Evolutionary conservation across 495 filamentous ascomycete genomes (phyloP), one percentile per base, ranked within the genome.

Genomic region (Penicillium salamii): DNA sequence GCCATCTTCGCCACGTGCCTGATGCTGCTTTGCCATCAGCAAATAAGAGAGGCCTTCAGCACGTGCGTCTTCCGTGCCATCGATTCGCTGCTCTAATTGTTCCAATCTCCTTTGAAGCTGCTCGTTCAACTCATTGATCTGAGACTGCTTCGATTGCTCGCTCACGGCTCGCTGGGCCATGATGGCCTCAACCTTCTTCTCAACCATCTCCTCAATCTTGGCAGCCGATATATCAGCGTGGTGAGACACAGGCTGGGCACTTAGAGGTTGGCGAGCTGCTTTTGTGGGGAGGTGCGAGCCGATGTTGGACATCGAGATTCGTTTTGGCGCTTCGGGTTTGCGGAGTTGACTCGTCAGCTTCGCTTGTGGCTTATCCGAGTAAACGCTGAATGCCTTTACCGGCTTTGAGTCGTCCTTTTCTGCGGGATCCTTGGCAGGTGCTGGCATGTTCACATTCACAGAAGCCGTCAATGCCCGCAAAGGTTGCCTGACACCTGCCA

Each of bases 21-120:
- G 88, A 54, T 96, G 90, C 58, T 97, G 90, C 53, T 93, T 90
- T 0, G 90, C 93, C 81, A 95, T 91, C 13, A 97, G 75, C 44
- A 97, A 66, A 54, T 86, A 90, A 0, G 87, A 88, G 14, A 97
- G 62, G 0, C 91, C 92, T 50, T 96, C 87, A 0, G 88, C 81
- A 39, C 87, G 77, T 4, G 76, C 73, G 60, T 92, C 87, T 37
- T 95, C 86, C 13, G 80, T 75, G 19, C 77, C 83, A 18, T 93
- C 87, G 24, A 98, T 86, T 18, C 85, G 86, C 53, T 86, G 81
- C 66, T 98, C 93, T 3, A 98, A 76, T 5, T 84, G 79, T 39
- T 96, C 90, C 3, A 98, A 72, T 1, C 93, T 82, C 26, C 76
- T 82, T 53, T 90, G 88, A 13, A 96, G 79, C 29, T 89, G 84